Percentiles rank a stretch among this genome's conserved stretches.
These are phyloP conservation scores for Massariosphaeria phaeospora DNA, from an alignment of 495 filamentous ascomycete species.

Conservation along the genomic window DNA sequence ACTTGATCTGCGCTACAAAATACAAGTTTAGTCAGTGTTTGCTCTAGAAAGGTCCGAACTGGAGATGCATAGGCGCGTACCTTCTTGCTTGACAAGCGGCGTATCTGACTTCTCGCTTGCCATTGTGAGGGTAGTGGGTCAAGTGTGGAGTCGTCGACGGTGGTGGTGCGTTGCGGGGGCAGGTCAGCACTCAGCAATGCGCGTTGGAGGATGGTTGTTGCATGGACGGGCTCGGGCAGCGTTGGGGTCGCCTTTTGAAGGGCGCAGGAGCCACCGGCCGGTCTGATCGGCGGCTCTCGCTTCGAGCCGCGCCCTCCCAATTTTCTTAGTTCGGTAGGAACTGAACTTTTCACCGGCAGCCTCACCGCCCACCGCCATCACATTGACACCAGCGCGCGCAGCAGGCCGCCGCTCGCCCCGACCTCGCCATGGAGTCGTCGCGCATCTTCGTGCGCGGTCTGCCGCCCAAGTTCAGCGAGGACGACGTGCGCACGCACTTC, in stretches of 20 bases:
- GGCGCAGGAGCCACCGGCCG: not conserved
- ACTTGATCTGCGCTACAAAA: constrained; percentile 84
- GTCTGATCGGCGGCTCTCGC: not conserved
- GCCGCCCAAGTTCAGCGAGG: constrained; percentile 67
- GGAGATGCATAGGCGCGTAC: constrained; percentile 42
- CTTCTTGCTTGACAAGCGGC: constrained; percentile 60
- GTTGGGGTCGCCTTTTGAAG: not conserved
- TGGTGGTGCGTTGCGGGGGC: not conserved
- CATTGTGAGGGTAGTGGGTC: constrained; percentile 14
- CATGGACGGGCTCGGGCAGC: not conserved
- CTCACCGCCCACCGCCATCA: not conserved
- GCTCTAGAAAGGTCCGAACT: not conserved
- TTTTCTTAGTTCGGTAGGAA: not conserved
- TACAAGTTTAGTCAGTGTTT: constrained; percentile 35
- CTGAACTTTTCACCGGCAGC: not conserved
- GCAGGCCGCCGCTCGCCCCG: not conserved
- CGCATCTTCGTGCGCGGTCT: constrained; percentile 88
- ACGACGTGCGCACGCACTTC: constrained; percentile 83
- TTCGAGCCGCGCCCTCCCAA: not conserved
- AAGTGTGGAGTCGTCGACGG: not conserved
- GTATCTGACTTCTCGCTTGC: constrained; percentile 43
- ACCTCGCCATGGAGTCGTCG: constrained; percentile 56
- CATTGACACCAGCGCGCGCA: not conserved
- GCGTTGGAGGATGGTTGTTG: constrained; percentile 2
- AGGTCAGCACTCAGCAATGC: not conserved